These are phyloP conservation scores for Monilinia aucupariae DNA, from an alignment of 2,329 filamentous ascomycete species.

Conservation along the genomic window DNA sequence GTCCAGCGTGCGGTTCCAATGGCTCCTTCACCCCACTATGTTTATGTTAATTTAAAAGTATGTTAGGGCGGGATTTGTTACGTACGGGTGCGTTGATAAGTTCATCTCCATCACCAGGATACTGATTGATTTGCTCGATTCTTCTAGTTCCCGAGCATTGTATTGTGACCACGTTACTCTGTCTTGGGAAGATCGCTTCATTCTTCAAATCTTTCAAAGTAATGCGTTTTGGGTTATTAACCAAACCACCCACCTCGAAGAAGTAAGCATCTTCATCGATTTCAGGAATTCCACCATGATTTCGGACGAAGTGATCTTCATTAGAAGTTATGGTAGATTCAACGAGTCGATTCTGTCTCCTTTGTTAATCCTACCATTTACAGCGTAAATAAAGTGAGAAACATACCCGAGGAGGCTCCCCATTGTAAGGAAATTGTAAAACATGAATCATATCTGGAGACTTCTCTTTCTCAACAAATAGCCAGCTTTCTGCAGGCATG, in stretches of 20 bases:
- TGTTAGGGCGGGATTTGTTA: neutral
- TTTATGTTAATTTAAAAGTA: conserved; percentile 20
- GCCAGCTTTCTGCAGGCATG: conserved; percentile 55
- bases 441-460: conserved; percentile 56
- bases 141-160: conserved; percentile 66
- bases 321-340: conserved; percentile 55
- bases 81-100: conserved; percentile 40
- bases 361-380: neutral
- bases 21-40: conserved; percentile 57
- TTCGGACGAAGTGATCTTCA: conserved; percentile 60
- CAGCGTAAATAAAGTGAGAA: neutral
- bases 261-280: conserved; percentile 45
- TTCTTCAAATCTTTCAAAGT: conserved; percentile 24
- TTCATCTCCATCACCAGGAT: conserved; percentile 63
- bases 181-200: conserved; percentile 26
- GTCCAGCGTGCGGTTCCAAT: conserved; percentile 60
- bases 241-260: conserved; percentile 25
- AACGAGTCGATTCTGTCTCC: conserved; percentile 41
- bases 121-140: conserved; percentile 61
- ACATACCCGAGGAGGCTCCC: conserved; percentile 48
- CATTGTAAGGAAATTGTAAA: conserved; percentile 59
- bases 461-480: conserved; percentile 51
- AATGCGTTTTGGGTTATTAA: conserved; percentile 23
- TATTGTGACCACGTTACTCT: conserved; percentile 50
- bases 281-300: conserved; percentile 65